Conservation (phyloP, 306 rosid genomes). For the Astragalus glycyphyllos region DNA sequence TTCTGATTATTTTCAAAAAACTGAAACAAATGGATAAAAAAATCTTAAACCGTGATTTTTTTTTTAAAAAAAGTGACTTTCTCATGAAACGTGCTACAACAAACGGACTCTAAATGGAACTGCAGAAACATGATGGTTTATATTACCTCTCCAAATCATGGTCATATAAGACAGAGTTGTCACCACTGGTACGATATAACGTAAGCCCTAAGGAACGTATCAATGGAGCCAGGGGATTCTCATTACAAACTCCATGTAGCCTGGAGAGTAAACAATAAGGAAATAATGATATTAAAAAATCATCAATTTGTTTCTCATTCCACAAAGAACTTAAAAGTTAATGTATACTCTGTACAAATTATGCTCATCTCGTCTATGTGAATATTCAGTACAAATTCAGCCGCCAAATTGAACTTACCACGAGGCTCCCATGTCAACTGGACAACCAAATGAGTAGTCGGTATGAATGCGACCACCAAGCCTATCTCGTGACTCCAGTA, state of each 20-base stretch:
- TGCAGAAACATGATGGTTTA: background rate
- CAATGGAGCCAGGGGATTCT: slow-evolving; percentile 91
- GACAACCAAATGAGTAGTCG: slow-evolving; percentile 81
- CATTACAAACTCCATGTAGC: slow-evolving; percentile 89
- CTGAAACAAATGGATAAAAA: too few species aligned
- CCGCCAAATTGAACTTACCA: slow-evolving; percentile 54
- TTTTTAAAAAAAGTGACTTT: too few species aligned
- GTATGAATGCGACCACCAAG: slow-evolving; percentile 91
- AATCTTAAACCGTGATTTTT: too few species aligned
- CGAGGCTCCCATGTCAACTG: slow-evolving; percentile 94
- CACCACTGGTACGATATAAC: slow-evolving; percentile 86
- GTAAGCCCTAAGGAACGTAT: slow-evolving; percentile 77
- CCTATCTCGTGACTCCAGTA: slow-evolving; percentile 81
- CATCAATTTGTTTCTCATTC: slow-evolving; percentile 10
- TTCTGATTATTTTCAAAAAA: too few species aligned
- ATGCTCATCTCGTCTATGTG: slow-evolving; percentile 13
- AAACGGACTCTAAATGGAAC: background rate
- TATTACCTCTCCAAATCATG: slow-evolving; percentile 91
- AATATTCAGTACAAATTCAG: slow-evolving; percentile 14
- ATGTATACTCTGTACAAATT: slow-evolving; percentile 1
- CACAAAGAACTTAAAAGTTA: background rate
- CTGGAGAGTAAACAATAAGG: slow-evolving; percentile 49
- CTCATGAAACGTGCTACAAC: too few species aligned
- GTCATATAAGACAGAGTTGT: slow-evolving; percentile 86
- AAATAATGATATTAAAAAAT: slow-evolving; percentile 5